Conservation (phyloP, 208 protist species). For the Crithidia fasciculata region DNA sequence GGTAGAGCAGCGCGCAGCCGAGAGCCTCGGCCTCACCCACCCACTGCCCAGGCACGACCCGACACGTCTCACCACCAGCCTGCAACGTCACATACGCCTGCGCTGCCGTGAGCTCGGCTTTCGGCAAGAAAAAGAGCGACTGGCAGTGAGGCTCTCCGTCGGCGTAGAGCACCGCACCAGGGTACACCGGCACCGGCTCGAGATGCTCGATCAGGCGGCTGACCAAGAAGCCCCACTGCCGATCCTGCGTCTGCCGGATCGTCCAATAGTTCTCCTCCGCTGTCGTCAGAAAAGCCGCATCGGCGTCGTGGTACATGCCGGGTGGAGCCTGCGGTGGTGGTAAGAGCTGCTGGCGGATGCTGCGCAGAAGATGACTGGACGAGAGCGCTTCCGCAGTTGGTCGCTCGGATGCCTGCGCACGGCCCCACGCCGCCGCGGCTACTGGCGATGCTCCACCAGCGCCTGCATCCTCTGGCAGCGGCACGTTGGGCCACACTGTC, state of each 20-base stretch:
- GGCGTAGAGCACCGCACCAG: conserved; percentile 24
- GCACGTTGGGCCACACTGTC: conserved; percentile 31
- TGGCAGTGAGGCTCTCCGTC: conserved; percentile 21
- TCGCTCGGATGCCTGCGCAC: background rate
- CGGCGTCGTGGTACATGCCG: conserved; percentile 4
- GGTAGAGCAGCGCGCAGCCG: conserved; percentile 26
- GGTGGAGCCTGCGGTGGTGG: conserved; percentile 28
- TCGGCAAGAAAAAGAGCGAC: conserved; percentile 45
- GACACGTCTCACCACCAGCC: conserved; percentile 6
- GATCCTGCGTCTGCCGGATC: conserved; percentile 26
- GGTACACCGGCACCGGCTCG: conserved; percentile 6
- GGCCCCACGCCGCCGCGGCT: background rate
- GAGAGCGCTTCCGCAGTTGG: background rate
- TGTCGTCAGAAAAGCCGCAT: conserved; percentile 40
- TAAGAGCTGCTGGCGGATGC: conserved; percentile 32
- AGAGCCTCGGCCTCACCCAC: conserved; percentile 52
- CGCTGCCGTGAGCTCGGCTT: conserved; percentile 8
- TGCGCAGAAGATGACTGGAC: conserved; percentile 28
- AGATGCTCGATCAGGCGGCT: conserved; percentile 32
- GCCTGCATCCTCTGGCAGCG: conserved; percentile 6
- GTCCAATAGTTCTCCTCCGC: conserved; percentile 51
- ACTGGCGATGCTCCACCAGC: too few species aligned
- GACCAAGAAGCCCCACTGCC: conserved; percentile 42
- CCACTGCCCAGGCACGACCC: conserved; percentile 40
- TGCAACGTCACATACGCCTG: conserved; percentile 8